Evolutionary conservation across 805 yeast species (phyloP).

Genomic region (Ogataea pignaliae): DNA sequence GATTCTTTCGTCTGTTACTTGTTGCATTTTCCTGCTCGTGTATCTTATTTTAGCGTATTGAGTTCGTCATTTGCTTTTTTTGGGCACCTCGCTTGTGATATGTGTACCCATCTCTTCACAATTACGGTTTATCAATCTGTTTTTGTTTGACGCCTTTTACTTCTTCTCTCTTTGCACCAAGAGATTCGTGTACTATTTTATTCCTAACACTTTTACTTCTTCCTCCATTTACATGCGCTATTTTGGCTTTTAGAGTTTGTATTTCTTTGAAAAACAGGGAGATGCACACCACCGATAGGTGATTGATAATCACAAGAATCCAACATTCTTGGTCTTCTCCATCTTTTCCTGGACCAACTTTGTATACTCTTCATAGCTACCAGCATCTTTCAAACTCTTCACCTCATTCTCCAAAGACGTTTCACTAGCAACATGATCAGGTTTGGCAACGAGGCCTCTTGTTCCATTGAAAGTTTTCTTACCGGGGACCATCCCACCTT

Average conservation of each 20-base stretch:
- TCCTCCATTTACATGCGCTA: neutral
- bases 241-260: neutral
- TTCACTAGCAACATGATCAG: neutral
- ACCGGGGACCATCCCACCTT: conserved; percentile 15
- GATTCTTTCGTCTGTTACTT: too few relatives aligned
- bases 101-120: neutral
- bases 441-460: conserved; percentile 4
- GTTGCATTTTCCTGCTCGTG: neutral
- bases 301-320: neutral
- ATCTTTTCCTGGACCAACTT: neutral
- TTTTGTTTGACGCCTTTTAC: too few relatives aligned
- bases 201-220: neutral
- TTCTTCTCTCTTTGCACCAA: too few relatives aligned
- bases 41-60: neutral
- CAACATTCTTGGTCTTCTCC: neutral
- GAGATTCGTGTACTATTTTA: too few relatives aligned
- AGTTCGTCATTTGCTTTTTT: neutral
- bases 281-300: too few relatives aligned
- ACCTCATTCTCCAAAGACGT: neutral
- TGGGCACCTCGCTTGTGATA: neutral
- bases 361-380: too few relatives aligned
- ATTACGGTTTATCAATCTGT: neutral
- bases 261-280: neutral
- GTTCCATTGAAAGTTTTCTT: conserved; percentile 12
- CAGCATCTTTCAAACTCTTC: too few relatives aligned